Percentiles rank a stretch among this genome's conserved stretches.
These are phyloP conservation scores for Ceratocystis cacaofunesta DNA, from an alignment of 2,329 filamentous ascomycete genomes.

Conservation along the genomic window DNA sequence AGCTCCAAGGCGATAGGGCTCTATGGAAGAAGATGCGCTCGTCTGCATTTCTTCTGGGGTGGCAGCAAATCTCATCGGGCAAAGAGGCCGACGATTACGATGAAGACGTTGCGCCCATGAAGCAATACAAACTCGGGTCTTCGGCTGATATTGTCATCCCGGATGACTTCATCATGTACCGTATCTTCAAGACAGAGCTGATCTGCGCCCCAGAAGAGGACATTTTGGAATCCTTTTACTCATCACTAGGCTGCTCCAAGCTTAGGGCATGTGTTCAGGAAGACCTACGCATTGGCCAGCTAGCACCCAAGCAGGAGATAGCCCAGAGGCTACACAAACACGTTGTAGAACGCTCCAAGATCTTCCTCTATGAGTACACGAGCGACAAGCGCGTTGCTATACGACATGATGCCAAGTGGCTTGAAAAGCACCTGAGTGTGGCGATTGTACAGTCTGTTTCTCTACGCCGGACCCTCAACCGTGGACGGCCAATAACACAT, in stretches of 20 bases:
- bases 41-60: conserved; percentile 68
- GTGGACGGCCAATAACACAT: conserved; percentile 52
- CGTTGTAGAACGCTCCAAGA: conserved; percentile 71
- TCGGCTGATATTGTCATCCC: conserved; percentile 61
- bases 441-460: conserved; percentile 64
- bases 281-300: conserved; percentile 55
- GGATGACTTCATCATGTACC: conserved; percentile 80
- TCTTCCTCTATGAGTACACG: conserved; percentile 68
- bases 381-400: conserved; percentile 63
- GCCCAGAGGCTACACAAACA: conserved; percentile 60
- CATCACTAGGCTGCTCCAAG: conserved; percentile 59
- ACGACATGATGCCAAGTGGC: conserved; percentile 76
- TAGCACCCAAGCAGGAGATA: conserved; percentile 50
- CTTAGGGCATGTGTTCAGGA: conserved; percentile 68
- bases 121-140: conserved; percentile 62
- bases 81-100: conserved; percentile 19
- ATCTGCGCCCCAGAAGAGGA: conserved; percentile 87
- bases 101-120: conserved; percentile 51
- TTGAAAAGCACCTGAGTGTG: conserved; percentile 71
- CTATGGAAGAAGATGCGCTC: conserved; percentile 62
- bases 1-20: conserved; percentile 62
- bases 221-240: conserved; percentile 67
- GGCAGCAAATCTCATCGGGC: conserved; percentile 30
- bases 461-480: conserved; percentile 55
- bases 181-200: conserved; percentile 71